Base-by-base conservation (phyloP, 441 rosid species). In the Adansonia gregorii region DNA sequence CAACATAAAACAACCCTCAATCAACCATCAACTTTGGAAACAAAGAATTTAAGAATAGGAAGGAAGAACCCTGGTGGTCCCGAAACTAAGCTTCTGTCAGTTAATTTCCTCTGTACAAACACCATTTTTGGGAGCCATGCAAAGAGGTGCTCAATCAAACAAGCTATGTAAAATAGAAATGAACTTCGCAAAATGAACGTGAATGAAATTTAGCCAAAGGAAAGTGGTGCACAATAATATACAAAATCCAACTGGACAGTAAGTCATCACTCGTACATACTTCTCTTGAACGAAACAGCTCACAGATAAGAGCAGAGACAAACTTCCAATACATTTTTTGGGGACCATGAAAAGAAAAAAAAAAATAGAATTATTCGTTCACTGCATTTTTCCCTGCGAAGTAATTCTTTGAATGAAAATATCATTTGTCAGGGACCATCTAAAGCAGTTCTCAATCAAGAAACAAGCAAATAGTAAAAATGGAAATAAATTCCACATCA, bases 81-180 rank as follows among this genome's bases (percentile, higher is more conserved):
- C 24, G 51, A 73, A 74, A 68, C 73, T 22, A 68, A 48, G 19
- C 3, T 68, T 24, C 14, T 2, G 11, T 10, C 8, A 48, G 22
- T 5, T 48, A 46, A 22, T 22, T 48, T 67, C n/a, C 52, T 5
- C 35, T 22, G 8, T 39, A 19, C 20, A 68, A 48, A 48, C 7
- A 22, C 35, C 58, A 68, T 51, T 56, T 41, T 12, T 0, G 48
- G 54, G 74, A 64, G 22, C 74, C 78, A 77, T 58, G 48, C 49
- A 6, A 49, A 49, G 11, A 49, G 22, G 46, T 39, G 73, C 49
- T 27, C 54, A 45, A 55, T 74, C 45, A 10, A 56, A 56, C 46
- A 51, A 20, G 20, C 14, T 0, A 43, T 20, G 45, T 20, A 63
- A 64, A 14, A 43, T n/a, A 17, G 20, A 70, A 61, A 61, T 14